Evolutionary conservation across 805 yeast species (phyloP).

Genomic region (Brettanomyces anomalus): DNA sequence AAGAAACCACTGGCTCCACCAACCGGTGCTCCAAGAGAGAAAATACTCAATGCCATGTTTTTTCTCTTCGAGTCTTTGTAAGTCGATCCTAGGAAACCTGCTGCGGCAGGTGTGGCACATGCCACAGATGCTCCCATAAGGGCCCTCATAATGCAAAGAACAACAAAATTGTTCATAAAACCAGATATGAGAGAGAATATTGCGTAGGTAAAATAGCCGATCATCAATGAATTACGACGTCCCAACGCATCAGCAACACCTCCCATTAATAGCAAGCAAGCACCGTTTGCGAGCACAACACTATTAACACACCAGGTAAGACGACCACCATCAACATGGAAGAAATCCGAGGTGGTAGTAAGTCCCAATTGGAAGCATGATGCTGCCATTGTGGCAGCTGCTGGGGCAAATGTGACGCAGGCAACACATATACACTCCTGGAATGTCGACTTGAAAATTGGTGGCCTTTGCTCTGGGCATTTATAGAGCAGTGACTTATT

Average conservation of each 20-base stretch:
- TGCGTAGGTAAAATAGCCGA: conserved; percentile 26
- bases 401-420: conserved; percentile 30
- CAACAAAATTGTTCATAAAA: conserved; percentile 28
- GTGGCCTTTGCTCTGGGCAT: conserved; percentile 28
- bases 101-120: conserved; percentile 38
- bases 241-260: conserved; percentile 41
- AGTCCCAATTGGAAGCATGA: conserved; percentile 31
- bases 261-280: conserved; percentile 35
- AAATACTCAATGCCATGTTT: conserved; percentile 33
- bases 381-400: conserved; percentile 29
- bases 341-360: conserved; percentile 26
- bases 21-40: conserved; percentile 39
- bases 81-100: conserved; percentile 35
- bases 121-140: conserved; percentile 36
- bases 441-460: conserved; percentile 21
- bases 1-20: conserved; percentile 37
- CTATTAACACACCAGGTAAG: conserved; percentile 36
- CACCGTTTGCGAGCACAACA: conserved; percentile 33
- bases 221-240: conserved; percentile 30
- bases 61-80: conserved; percentile 32
- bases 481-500: conserved; percentile 4
- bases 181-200: conserved; percentile 28
- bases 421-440: conserved; percentile 28
- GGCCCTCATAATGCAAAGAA: conserved; percentile 33
- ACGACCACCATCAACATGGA: conserved; percentile 30